Base-by-base conservation (phyloP, 225 moss, liverwort and hornwort species). In the Marchantia paleacea region DNA sequence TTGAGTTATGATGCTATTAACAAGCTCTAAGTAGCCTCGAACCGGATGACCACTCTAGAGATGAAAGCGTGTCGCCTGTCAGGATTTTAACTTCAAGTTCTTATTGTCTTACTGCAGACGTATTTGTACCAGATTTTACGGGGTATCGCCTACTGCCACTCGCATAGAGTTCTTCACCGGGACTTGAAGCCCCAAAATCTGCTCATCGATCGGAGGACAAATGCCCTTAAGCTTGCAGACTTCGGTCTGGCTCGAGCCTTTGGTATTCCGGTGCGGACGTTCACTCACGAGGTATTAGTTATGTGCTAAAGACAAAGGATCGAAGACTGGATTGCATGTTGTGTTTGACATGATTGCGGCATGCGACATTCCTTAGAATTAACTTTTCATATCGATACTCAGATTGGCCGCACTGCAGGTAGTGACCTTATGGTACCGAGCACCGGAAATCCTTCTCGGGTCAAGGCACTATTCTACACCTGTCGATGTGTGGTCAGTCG, bases 241-340 rank as follows among this genome's bases (percentile, higher is more conserved):
- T 97, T 97, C 60, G 95, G 97, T 52, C 95, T 97, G 72, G 97
- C 95, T 10, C 86, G 97, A 85, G 95, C 97, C 22, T 97, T 97
- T 85, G 95, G 97, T 75, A 97, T 97, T 67, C 97, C 93, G 72
- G 97, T 97, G 60, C 92, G 97, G 86, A 97, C 97, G 10, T 97
- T 97, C 80, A 97, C 97, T 53, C 97, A 97, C 83, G 97, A 97
- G 97, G 97, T 97, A 88, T 60, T 52, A 18, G 30, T 50, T 48
- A 52, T 55, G 51, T 49, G 20, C 31, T 53, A 18, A 29, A 20
- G 55, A 29, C 6, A 14, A 54, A 24, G 22, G 7, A 18, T 3
- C 53, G 24, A 57, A 28, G 7, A 13, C 26, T 53, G 26, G 67
- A 52, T 54, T 8, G 4, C 67, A 52, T 55, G 16, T 26, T 28